phyloP scores from a whole-genome alignment of 495 filamentous ascomycete species.

The Lophiostoma macrostomum region DNA sequence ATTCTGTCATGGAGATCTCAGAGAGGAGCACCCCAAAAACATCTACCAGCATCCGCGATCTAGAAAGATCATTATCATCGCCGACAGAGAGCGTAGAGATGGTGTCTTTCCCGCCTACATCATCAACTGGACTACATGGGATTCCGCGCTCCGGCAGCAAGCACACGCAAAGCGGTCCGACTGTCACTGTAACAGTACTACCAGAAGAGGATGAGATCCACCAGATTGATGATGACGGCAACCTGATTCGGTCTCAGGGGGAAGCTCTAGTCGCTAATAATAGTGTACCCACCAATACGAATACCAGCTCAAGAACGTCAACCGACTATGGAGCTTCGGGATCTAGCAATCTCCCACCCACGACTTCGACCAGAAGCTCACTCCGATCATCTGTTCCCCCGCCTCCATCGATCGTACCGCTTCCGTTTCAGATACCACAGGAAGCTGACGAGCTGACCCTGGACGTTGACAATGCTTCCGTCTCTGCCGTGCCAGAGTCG shows the following conservation, averaged over 20 bases:
- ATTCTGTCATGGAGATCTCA: slow-evolving; percentile 54
- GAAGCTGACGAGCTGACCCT: slow-evolving; percentile 39
- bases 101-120: slow-evolving; percentile 8
- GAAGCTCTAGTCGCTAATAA: background rate
- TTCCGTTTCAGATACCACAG: slow-evolving; percentile 59
- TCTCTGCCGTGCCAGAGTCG: slow-evolving; percentile 54
- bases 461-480: slow-evolving; percentile 53
- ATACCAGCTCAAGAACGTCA: slow-evolving; percentile 19
- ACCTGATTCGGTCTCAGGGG: slow-evolving; percentile 4
- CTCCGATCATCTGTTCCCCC: slow-evolving; percentile 25
- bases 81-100: slow-evolving; percentile 26
- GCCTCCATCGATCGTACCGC: slow-evolving; percentile 38
- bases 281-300: slow-evolving; percentile 1
- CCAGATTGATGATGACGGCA: slow-evolving; percentile 25
- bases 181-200: slow-evolving; percentile 23
- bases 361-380: slow-evolving; percentile 12
- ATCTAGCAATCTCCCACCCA: background rate
- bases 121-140: slow-evolving; percentile 4
- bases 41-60: slow-evolving; percentile 39
- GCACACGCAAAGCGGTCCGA: background rate
- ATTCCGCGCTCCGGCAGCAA: slow-evolving; percentile 3
- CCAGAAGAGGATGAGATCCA: slow-evolving; percentile 34
- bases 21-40: slow-evolving; percentile 52
- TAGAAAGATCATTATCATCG: slow-evolving; percentile 33
- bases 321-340: slow-evolving; percentile 1